A percentile compares a stretch with the other conserved stretches of the same genome.
phyloP scores from a whole-genome alignment of 495 filamentous ascomycete species.

The Rostrohypoxylon terebratum region DNA sequence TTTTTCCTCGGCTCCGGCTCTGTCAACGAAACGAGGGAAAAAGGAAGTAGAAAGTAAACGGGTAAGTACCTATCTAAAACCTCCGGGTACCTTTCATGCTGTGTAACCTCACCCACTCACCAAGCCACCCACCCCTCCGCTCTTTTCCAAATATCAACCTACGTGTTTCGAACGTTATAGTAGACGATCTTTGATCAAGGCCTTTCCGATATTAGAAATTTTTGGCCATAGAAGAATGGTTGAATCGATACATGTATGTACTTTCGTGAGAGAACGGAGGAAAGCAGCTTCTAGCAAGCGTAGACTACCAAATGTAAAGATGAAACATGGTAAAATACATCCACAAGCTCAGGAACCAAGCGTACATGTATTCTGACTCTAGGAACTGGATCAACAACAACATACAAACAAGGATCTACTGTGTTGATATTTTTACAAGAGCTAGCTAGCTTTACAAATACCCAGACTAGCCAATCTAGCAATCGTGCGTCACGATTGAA shows the following conservation, averaged over 20 bases:
- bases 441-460: constrained; percentile 6
- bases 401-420: not conserved
- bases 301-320: not conserved
- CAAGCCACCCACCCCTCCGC: too few species aligned
- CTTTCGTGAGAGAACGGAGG: not conserved
- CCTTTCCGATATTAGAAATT: not conserved
- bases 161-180: not conserved
- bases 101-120: not conserved
- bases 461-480: not conserved
- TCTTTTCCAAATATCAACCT: too few species aligned
- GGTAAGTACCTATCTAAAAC: not conserved
- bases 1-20: not conserved
- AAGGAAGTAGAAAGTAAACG: not conserved
- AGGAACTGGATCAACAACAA: too few species aligned
- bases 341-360: not conserved
- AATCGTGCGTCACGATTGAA: not conserved
- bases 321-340: not conserved
- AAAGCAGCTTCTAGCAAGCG: not conserved
- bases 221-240: not conserved
- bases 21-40: not conserved
- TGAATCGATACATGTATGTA: not conserved
- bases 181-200: not conserved
- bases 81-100: not conserved
- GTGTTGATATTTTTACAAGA: constrained; percentile 1
- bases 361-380: too few species aligned